Conservation (phyloP, 2,329 filamentous ascomycete genomes). For the Penicillium olsonii region DNA sequence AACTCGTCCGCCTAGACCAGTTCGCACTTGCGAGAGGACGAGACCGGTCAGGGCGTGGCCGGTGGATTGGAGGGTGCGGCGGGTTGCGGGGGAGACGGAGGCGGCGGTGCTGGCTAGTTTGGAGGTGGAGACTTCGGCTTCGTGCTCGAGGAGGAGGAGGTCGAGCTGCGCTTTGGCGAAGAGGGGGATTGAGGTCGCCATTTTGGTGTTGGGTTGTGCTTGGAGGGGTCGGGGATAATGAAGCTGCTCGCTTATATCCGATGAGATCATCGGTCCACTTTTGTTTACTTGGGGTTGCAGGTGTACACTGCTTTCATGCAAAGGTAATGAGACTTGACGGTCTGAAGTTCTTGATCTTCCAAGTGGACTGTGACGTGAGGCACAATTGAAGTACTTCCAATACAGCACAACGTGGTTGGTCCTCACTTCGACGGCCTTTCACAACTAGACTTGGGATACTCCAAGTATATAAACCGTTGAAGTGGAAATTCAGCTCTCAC, state of each 20-base stretch:
- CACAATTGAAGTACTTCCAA: too few species aligned
- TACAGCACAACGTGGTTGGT: too few species aligned
- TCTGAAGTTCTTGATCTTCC: too few species aligned
- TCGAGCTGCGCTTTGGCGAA: constrained; percentile 47
- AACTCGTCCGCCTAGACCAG: constrained; percentile 86
- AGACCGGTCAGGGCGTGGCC: constrained; percentile 54
- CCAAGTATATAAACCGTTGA: too few species aligned
- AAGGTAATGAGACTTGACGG: too few species aligned
- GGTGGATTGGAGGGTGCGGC: constrained; percentile 45
- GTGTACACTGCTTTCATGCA: too few species aligned
- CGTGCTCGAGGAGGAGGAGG: constrained; percentile 47
- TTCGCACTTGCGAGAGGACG: constrained; percentile 71
- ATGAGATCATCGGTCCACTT: background rate
- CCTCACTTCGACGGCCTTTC: too few species aligned
- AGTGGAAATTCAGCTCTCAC: too few species aligned
- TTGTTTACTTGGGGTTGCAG: background rate
- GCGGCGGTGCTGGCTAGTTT: constrained; percentile 42
- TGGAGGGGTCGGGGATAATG: constrained; percentile 15
- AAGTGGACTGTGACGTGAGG: too few species aligned
- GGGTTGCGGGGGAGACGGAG: constrained; percentile 44
- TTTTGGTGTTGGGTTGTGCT: constrained; percentile 2
- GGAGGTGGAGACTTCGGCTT: constrained; percentile 47
- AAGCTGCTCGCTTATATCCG: constrained; percentile 17
- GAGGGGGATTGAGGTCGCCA: constrained; percentile 37
- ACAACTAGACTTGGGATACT: too few species aligned